These are phyloP conservation scores for Candida buenavistaensis DNA, from an alignment of 1,139 yeast species.

Conservation along the genomic window DNA sequence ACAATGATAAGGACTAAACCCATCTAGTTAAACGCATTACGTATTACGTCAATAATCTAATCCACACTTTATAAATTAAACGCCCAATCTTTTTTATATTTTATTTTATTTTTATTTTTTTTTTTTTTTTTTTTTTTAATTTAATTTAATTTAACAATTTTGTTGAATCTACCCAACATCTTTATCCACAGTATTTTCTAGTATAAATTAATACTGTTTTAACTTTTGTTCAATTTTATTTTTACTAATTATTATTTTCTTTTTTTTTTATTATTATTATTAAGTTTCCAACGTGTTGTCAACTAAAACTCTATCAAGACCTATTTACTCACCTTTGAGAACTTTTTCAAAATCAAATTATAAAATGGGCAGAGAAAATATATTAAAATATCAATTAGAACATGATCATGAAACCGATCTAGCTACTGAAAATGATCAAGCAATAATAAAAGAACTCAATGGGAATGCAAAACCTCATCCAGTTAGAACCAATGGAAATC, in stretches of 20 bases:
- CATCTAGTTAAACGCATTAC: too few species aligned
- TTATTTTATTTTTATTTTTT: too few species aligned
- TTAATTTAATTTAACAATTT: too few species aligned
- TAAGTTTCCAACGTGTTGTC: background rate
- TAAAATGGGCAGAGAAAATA: slow-evolving; percentile 48
- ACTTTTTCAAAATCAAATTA: slow-evolving; percentile 3
- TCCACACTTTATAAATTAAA: too few species aligned
- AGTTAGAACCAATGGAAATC: slow-evolving; percentile 13
- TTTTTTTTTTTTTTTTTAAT: too few species aligned
- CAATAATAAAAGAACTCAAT: slow-evolving; percentile 8
- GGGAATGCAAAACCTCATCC: slow-evolving; percentile 10
- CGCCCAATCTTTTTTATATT: too few species aligned
- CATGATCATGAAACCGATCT: slow-evolving; percentile 43
- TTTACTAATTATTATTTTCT: background rate
- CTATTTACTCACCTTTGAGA: slow-evolving; percentile 1
- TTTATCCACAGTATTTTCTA: too few species aligned
- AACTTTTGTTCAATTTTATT: slow-evolving; percentile 1
- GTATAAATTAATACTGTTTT: too few species aligned
- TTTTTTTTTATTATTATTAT: slow-evolving; percentile 1
- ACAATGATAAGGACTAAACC: too few species aligned
- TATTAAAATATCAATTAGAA: slow-evolving; percentile 41
- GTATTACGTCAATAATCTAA: too few species aligned
- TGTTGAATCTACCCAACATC: too few species aligned
- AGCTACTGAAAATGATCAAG: slow-evolving; percentile 11
- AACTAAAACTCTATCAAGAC: background rate